A percentile compares a stretch with the other conserved stretches of the same genome.
phyloP scores from a whole-genome alignment of 2,329 filamentous ascomycete species.

The Tolypocladium guangdongense region DNA sequence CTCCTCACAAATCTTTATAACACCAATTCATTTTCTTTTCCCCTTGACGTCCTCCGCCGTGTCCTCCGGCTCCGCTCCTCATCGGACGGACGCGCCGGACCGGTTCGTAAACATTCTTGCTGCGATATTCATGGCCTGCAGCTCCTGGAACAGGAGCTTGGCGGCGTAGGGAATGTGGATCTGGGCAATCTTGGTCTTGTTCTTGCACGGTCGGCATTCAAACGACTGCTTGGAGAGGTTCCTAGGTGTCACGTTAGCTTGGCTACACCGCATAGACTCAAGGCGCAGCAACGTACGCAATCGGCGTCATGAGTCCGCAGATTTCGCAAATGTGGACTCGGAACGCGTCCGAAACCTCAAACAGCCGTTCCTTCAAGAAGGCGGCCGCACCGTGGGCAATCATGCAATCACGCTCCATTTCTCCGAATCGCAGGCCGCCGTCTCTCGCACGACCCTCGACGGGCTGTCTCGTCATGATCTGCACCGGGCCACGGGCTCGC shows the following conservation, averaged over 20 bases:
- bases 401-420: slow-evolving; percentile 99
- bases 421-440: slow-evolving; percentile 96
- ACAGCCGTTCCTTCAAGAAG: slow-evolving; percentile 94
- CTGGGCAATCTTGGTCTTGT: slow-evolving; percentile 97
- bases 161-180: slow-evolving; percentile 96
- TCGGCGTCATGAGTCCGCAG: slow-evolving; percentile 96
- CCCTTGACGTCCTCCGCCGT: neutral
- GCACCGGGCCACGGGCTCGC: slow-evolving; percentile 89
- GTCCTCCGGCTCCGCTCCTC: slow-evolving; percentile 8
- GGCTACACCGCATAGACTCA: neutral
- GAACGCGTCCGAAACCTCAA: slow-evolving; percentile 97
- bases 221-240: slow-evolving; percentile 94
- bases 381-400: slow-evolving; percentile 97
- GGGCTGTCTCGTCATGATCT: slow-evolving; percentile 93
- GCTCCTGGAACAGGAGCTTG: slow-evolving; percentile 95
- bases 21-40: neutral
- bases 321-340: slow-evolving; percentile 97
- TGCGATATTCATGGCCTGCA: slow-evolving; percentile 97
- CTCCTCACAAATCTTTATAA: neutral
- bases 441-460: slow-evolving; percentile 97
- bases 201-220: slow-evolving; percentile 95
- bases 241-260: slow-evolving; percentile 36
- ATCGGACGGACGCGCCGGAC: slow-evolving; percentile 63
- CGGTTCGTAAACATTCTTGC: slow-evolving; percentile 91
- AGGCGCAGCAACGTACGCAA: slow-evolving; percentile 64